Evolutionary conservation across 202 grass and related monocot genomes (phyloP).

Genomic region (Carex arenaria): DNA sequence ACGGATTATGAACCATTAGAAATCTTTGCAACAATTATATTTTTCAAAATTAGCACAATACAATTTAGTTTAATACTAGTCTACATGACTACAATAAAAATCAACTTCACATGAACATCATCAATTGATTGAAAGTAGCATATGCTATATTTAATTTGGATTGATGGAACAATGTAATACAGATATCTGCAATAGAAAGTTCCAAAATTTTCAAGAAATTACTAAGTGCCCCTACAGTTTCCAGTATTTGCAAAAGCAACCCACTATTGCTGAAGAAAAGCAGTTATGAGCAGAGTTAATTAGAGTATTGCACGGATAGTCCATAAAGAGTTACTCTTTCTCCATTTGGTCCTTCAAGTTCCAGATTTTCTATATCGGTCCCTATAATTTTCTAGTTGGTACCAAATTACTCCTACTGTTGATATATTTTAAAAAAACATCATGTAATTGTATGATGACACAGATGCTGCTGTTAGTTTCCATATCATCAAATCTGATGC

Average conservation of each 20-base stretch:
- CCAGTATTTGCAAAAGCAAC: not conserved
- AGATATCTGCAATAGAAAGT: not conserved
- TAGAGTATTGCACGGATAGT: not conserved
- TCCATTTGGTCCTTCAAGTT: not conserved
- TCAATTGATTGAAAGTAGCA: not conserved
- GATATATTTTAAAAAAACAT: not conserved
- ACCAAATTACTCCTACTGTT: not conserved
- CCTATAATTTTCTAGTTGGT: not conserved
- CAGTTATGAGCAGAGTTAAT: not conserved
- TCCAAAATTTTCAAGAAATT: not conserved
- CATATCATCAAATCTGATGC: not conserved
- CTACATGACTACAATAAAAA: not conserved
- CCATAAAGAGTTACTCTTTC: not conserved
- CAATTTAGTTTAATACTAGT: not conserved
- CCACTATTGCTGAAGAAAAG: not conserved
- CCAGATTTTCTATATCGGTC: not conserved
- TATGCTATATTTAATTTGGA: not conserved
- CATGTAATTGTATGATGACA: not conserved
- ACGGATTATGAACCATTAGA: not conserved
- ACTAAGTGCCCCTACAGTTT: not conserved
- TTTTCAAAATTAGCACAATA: not conserved
- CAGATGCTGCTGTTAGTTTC: not conserved
- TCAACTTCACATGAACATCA: not conserved
- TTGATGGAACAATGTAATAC: not conserved
- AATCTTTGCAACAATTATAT: not conserved